These are phyloP conservation scores for Neurospora sp. DNA, from an alignment of 2,329 filamentous ascomycete species.

Conservation along the genomic window DNA sequence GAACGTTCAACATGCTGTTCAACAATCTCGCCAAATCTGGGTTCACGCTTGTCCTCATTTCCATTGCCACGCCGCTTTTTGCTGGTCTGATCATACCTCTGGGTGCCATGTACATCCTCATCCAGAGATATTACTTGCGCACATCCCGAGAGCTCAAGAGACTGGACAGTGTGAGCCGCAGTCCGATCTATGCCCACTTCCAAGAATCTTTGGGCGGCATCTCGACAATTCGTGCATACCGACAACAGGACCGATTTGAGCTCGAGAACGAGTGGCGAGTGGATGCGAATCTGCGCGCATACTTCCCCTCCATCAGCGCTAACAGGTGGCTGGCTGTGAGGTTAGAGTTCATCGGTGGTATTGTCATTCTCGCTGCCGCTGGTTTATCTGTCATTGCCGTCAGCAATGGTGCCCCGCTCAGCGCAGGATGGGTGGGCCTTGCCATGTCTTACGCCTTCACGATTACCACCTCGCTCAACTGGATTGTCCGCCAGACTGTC, in stretches of 20 bases:
- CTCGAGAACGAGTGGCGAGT: slow-evolving; percentile 96
- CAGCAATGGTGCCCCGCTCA: slow-evolving; percentile 51
- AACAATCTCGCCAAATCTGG: slow-evolving; percentile 62
- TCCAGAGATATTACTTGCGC: slow-evolving; percentile 92
- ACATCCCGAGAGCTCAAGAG: slow-evolving; percentile 95
- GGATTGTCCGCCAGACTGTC: slow-evolving; percentile 97
- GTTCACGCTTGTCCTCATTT: slow-evolving; percentile 84
- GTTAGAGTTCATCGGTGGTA: slow-evolving; percentile 86
- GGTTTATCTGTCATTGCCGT: slow-evolving; percentile 76
- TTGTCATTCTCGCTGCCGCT: slow-evolving; percentile 85
- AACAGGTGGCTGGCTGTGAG: slow-evolving; percentile 91
- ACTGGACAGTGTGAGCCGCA: slow-evolving; percentile 87
- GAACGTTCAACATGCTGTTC: slow-evolving; percentile 96
- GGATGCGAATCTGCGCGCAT: slow-evolving; percentile 87
- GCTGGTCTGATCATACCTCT: slow-evolving; percentile 72
- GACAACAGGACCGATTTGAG: slow-evolving; percentile 77
- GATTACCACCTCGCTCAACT: slow-evolving; percentile 95
- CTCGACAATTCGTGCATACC: slow-evolving; percentile 89
- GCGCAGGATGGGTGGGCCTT: slow-evolving; percentile 73
- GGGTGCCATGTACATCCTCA: slow-evolving; percentile 72
- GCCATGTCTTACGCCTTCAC: slow-evolving; percentile 96
- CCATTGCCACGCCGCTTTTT: slow-evolving; percentile 70
- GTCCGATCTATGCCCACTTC: slow-evolving; percentile 96
- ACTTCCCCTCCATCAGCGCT: slow-evolving; percentile 90
- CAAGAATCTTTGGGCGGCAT: slow-evolving; percentile 93